Percentiles rank a stretch among this genome's conserved stretches.
phyloP scores from a whole-genome alignment of 164 flowering plant genomes.

The Echeveria elegans region DNA sequence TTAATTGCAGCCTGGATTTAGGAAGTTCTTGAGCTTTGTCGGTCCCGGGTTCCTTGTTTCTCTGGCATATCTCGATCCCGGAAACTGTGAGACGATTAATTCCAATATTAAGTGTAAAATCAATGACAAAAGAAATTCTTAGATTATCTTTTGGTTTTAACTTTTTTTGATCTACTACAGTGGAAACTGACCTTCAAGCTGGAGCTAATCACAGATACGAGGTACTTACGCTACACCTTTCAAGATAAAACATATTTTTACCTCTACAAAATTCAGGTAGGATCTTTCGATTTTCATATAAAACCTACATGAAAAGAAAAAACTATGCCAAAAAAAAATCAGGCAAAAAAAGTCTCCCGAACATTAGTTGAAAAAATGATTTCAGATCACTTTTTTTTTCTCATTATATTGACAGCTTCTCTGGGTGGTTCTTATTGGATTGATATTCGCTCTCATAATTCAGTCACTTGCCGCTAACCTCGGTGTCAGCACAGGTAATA shows the following conservation, averaged over 20 bases:
- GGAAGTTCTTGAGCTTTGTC: conserved; percentile 40
- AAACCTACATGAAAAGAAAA: neutral
- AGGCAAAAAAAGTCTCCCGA: neutral
- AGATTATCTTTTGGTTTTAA: neutral
- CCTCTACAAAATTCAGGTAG: neutral
- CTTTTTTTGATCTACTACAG: conserved; percentile 22
- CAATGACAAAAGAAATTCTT: neutral
- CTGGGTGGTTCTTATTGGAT: conserved; percentile 81
- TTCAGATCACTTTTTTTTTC: neutral
- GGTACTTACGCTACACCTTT: conserved; percentile 22
- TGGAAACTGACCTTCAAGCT: conserved; percentile 80
- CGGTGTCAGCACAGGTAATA: conserved; percentile 72
- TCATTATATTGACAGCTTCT: conserved; percentile 41
- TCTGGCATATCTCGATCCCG: conserved; percentile 79
- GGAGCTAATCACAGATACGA: conserved; percentile 64
- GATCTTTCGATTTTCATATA: neutral
- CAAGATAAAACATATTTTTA: too few relatives aligned
- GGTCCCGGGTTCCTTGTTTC: conserved; percentile 83
- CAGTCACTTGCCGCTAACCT: conserved; percentile 88
- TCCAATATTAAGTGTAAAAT: neutral
- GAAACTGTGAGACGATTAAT: conserved; percentile 37
- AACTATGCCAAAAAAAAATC: neutral
- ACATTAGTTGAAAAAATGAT: neutral
- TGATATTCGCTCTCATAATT: conserved; percentile 75
- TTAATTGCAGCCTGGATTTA: conserved; percentile 36